phyloP scores from a whole-genome alignment of 345 rosid species.

The Laguncularia racemosa region DNA sequence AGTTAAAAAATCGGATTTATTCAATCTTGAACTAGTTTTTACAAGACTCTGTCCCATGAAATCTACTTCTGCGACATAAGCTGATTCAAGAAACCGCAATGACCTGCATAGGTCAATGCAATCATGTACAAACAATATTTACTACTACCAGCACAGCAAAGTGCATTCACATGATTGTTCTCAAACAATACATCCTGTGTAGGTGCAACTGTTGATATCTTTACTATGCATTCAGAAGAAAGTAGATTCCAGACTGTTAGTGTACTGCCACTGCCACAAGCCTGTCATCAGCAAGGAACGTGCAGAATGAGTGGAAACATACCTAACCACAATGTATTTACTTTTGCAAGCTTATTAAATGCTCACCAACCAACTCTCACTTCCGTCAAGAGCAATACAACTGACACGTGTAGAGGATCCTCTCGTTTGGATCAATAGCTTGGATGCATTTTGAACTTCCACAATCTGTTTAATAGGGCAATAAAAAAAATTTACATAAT shows the following conservation, averaged over 20 bases:
- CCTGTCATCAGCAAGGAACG: conserved; percentile 34
- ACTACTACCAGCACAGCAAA: neutral
- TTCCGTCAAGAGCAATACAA: conserved; percentile 84
- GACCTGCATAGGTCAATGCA: no score
- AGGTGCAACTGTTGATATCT: conserved; percentile 33
- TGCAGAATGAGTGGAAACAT: conserved; percentile 2
- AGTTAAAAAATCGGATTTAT: no score
- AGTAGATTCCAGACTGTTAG: conserved; percentile 83
- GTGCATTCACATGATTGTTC: conserved; percentile 61
- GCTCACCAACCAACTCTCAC: conserved; percentile 99
- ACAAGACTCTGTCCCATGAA: no score
- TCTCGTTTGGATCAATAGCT: conserved; percentile 48
- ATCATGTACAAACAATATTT: neutral
- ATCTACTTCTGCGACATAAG: no score
- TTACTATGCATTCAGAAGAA: conserved; percentile 74
- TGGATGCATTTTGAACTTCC: conserved; percentile 72
- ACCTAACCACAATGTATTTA: neutral
- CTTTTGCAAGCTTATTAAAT: conserved; percentile 8
- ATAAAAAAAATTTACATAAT: neutral
- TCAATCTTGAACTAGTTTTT: no score
- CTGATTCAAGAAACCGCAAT: no score
- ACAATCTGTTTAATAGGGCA: conserved; percentile 52
- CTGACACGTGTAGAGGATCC: conserved; percentile 40
- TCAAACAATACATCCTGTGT: conserved; percentile 71
- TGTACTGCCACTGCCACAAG: conserved; percentile 60